Evolutionary conservation across 441 rosid species (phyloP).

Genomic region (Jatropha multifida): DNA sequence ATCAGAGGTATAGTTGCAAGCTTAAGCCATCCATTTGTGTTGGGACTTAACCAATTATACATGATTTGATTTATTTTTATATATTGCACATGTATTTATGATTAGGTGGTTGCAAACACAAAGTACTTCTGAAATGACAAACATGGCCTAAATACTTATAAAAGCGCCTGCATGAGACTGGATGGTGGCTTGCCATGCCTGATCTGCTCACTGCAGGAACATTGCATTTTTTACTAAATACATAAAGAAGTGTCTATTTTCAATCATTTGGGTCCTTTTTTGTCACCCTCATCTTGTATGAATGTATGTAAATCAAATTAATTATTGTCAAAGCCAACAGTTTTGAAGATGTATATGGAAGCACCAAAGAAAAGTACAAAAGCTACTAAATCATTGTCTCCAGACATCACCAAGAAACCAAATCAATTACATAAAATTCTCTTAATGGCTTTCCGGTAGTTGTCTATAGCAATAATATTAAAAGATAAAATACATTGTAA

Average conservation of each 20-base stretch:
- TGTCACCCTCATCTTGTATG: background rate
- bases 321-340: background rate
- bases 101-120: background rate
- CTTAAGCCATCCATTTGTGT: background rate
- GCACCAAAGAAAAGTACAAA: background rate
- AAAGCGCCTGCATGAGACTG: background rate
- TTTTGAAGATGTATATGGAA: background rate
- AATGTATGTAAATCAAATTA: background rate
- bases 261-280: background rate
- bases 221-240: background rate
- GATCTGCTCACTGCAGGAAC: background rate
- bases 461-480: background rate
- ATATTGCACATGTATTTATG: background rate
- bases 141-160: too few relatives aligned
- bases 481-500: background rate
- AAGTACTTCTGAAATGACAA: too few relatives aligned
- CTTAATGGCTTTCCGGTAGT: background rate
- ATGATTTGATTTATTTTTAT: background rate
- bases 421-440: background rate
- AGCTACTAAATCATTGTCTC: background rate
- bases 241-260: background rate
- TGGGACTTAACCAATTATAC: background rate
- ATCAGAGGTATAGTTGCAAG: background rate
- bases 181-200: background rate
- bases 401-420: background rate